A percentile compares a stretch with the other conserved stretches of the same genome.
Evolutionary conservation across 768 basidiomycete genomes (phyloP).

Genomic region (Mrakia frigida): DNA sequence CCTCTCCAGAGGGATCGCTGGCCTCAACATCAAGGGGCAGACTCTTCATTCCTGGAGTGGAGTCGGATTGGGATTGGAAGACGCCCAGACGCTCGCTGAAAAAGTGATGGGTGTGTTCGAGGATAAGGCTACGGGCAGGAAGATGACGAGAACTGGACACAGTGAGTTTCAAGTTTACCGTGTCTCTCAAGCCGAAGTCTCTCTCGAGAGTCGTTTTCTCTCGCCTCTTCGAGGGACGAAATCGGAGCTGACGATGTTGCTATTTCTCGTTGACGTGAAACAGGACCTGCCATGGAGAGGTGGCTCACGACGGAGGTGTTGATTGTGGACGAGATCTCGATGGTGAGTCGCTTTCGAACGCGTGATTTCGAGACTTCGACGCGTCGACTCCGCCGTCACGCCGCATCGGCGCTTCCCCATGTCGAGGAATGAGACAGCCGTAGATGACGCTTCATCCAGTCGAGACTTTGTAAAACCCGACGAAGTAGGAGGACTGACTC

Average conservation of each 20-base stretch:
- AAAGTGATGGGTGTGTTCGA: not conserved
- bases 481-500: too few relatives aligned
- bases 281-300: conserved; percentile 9
- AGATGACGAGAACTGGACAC: not conserved
- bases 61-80: conserved; percentile 8
- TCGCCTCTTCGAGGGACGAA: not conserved
- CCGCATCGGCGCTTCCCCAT: too few relatives aligned
- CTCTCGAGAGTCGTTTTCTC: not conserved
- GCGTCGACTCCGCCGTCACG: not conserved
- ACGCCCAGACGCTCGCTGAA: not conserved
- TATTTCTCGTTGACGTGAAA: not conserved
- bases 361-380: too few relatives aligned
- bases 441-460: too few relatives aligned
- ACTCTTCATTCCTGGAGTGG: conserved; percentile 20
- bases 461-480: too few relatives aligned
- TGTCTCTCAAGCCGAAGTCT: too few relatives aligned
- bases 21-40: conserved; percentile 19
- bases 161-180: not conserved
- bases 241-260: not conserved
- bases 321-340: conserved; percentile 28
- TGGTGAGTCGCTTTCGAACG: not conserved
- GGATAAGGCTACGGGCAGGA: not conserved
- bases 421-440: too few relatives aligned
- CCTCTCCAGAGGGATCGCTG: not conserved
- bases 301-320: conserved; percentile 9